A percentile compares a stretch with the other conserved stretches of the same genome.
These are phyloP conservation scores for Berberis thunbergii DNA, from an alignment of 164 flowering plant genomes.

Conservation along the genomic window DNA sequence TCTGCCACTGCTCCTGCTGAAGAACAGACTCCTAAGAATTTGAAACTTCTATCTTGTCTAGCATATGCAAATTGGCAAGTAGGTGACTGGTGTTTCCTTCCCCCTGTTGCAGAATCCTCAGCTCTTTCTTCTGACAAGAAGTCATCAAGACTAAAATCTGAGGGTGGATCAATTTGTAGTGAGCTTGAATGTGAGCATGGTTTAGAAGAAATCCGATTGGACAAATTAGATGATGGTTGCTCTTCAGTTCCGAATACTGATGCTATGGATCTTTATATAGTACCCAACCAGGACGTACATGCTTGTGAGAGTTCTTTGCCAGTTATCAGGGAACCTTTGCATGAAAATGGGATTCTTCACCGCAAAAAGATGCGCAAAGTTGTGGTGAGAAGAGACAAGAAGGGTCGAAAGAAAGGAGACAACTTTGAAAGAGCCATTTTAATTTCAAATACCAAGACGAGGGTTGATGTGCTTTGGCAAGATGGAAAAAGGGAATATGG, in stretches of 20 bases:
- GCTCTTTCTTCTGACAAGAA: slow-evolving; percentile 24
- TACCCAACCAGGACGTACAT: slow-evolving; percentile 23
- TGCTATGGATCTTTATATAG: slow-evolving; percentile 36
- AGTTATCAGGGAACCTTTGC: slow-evolving; percentile 45
- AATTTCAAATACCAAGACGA: slow-evolving; percentile 64
- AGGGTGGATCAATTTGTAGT: slow-evolving; percentile 24
- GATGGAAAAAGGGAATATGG: slow-evolving; percentile 54
- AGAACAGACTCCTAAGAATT: slow-evolving; percentile 78
- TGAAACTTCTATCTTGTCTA: slow-evolving; percentile 75
- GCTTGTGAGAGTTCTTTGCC: slow-evolving; percentile 39
- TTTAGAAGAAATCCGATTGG: slow-evolving; percentile 25
- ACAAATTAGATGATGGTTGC: slow-evolving; percentile 26
- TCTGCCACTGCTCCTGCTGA: slow-evolving; percentile 76
- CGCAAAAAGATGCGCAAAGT: slow-evolving; percentile 80
- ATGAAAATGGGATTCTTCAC: slow-evolving; percentile 57
- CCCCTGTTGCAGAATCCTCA: slow-evolving; percentile 26
- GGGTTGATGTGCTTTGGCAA: slow-evolving; percentile 91
- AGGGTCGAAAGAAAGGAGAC: slow-evolving; percentile 62
- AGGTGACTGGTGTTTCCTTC: slow-evolving; percentile 93
- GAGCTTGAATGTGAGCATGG: slow-evolving; percentile 27
- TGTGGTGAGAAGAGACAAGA: slow-evolving; percentile 65
- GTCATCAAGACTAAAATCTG: slow-evolving; percentile 18
- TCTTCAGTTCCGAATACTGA: slow-evolving; percentile 11
- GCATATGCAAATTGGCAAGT: slow-evolving; percentile 92
- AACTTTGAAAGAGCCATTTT: slow-evolving; percentile 71